Percentiles rank a stretch among this genome's conserved stretches.
Evolutionary conservation across 352 stramenopile species (phyloP).

Genomic region (Globisporangium ultimum): DNA sequence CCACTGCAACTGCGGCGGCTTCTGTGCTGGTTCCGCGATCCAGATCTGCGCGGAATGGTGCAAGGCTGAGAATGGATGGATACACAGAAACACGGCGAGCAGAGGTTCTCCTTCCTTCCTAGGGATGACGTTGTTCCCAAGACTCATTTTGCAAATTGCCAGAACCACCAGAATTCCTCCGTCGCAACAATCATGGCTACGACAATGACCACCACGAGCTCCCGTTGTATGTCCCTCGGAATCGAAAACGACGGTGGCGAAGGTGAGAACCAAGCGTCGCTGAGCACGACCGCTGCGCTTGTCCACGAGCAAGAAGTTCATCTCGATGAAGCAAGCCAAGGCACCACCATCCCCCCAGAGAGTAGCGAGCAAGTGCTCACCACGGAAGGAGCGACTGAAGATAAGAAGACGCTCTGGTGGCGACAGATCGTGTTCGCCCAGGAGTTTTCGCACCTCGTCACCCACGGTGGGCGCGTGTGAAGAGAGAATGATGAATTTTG

Average conservation of each 20-base stretch:
- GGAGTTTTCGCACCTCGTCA: not conserved
- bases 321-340: not conserved
- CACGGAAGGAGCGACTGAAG: not conserved
- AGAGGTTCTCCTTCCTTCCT: too few relatives aligned
- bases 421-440: constrained; percentile 1
- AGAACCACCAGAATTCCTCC: not conserved
- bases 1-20: too few relatives aligned
- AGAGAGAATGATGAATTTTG: not conserved
- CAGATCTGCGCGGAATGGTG: too few relatives aligned
- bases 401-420: not conserved
- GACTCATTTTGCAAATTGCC: not conserved
- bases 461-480: not conserved
- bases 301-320: not conserved
- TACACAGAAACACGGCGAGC: too few relatives aligned
- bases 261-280: too few relatives aligned
- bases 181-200: not conserved
- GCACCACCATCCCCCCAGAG: not conserved
- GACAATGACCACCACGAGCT: not conserved
- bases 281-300: not conserved
- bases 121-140: not conserved
- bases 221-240: too few relatives aligned
- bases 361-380: not conserved
- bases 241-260: too few relatives aligned
- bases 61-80: too few relatives aligned
- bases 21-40: too few relatives aligned